Evolutionary conservation across 768 basidiomycete genomes (phyloP), one percentile per base, ranked within the genome.

Genomic region (Trametes cinnabarina): DNA sequence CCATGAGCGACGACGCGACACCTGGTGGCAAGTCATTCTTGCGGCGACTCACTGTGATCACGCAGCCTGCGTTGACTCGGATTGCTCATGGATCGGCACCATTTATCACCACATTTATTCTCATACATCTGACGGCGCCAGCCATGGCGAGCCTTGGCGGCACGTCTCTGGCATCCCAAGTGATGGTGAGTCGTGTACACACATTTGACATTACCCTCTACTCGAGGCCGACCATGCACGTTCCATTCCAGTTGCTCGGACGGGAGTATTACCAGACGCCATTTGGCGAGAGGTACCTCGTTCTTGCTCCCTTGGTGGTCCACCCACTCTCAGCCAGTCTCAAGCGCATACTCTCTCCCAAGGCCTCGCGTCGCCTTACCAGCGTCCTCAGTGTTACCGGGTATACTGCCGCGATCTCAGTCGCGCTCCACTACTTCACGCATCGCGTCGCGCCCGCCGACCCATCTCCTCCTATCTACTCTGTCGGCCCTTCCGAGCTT

Each of bases 181-280:
- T 83, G 44, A 86, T 94, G 89, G 92, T 90, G 57, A 56, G 83
- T 72, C 14, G 26, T 26, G n/a, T 3, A 15, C n/a, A 39, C 28
- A n/a, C 3, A 26, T 34, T 42, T 19, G 19, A 17, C 6, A 25
- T 25, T 3, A 14, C 6, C n/a, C 17, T 47, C 22, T 19, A 39
- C 35, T 32, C 11, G 12, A 32, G 7, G 30, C 30, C 30, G 30
- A 32, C 30, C 30, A 32, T 7, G 7, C 30, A 32, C 30, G 41
- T 40, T 17, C 12, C 12, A 26, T 34, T 17, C 41, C 63, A 94
- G 90, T 75, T 94, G 42, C 76, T 95, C 12, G 90, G 91, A 10
- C 75, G 92, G 51, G 92, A 92, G 72, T 92, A 92, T 72, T 94
- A 95, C 70, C 90, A 94, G 68, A 88, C 87, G 0, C 55, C 73